Evolutionary conservation across 1,284 basidiomycete genomes (phyloP), one percentile per base, ranked within the genome.

Genomic region (Cutaneotrichosporon sp.): DNA sequence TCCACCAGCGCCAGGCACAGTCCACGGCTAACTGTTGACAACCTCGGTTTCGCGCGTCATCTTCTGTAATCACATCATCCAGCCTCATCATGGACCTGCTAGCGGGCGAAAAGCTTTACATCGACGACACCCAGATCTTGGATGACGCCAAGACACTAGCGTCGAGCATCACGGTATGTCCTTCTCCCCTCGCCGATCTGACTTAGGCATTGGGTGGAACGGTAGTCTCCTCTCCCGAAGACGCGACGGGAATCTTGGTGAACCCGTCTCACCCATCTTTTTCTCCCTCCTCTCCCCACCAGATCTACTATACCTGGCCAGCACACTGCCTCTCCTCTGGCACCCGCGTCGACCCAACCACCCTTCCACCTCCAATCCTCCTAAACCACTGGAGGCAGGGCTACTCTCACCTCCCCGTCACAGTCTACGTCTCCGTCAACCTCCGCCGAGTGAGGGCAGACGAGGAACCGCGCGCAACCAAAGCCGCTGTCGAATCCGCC

Each of bases 241-340:
- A 59, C 6, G 40, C 60, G 8, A 71, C 65, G 2, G 62, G 67
- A 9, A 31, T 68, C 21, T 50, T 73, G 21, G 52, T 65, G 40
- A 74, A 76, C 56, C 58, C 50, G 10, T 26, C 26, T 5, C 30
- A 50, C 36, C 32, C 49, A 4, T 18, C 21, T 21, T 60, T 14
- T 22, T 4, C 50, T 6, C 9, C 47, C 2, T 26, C 34, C 31
- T 22, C n/a, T 8, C 32, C 58, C 31, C 31, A 31, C 2, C 62
- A 34, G 6, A 38, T 57, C 10, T 69, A 74, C 10, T 78, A 79
- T 58, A 74, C 77, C 66, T 79, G 73, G 72, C 67, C 79, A 21
- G 40, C 69, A 7, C 52, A 51, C 22, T 73, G 74, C 58, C 58
- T 47, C 8, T 55, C 47, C 40, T 47, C 52, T 7, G 21, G 46